Base-by-base conservation (phyloP, 805 yeast species). In the Candida montana region DNA sequence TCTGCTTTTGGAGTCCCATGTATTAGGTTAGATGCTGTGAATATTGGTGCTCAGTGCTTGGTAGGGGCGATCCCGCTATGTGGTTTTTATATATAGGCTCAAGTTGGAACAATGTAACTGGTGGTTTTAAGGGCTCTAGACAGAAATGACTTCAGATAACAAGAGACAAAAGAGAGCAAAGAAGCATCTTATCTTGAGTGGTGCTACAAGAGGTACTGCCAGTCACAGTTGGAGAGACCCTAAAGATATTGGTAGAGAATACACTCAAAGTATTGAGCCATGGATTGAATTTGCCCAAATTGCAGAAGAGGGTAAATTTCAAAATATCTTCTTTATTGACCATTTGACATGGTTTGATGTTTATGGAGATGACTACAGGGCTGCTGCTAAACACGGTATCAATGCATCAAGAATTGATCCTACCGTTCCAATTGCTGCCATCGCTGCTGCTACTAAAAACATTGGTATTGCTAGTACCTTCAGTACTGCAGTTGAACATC, bases 401-500 rank as follows among this genome's bases (percentile, higher is more conserved):
- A 50, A 47, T 24, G 57, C 59, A 47, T 67, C 69, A 2, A 57
- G 58, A 2, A 47, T 55, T 33, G 69, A 64, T 32, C 69, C 69
- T 7, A 55, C 62, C 40, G 58, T 63, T 18, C 54, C 58, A 16
- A 57, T 65, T 16, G 47, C 62, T 18, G 58, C 58, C n/a, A 61
- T 69, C 65, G 71, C 72, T 12, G 61, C 63, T 4, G 70, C 61
- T 7, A 70, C 75, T 2, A 50, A 62, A 36, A 61, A 62, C 28
- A 44, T 70, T 21, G 48, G 64, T 7, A 68, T 69, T 48, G 74
- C 70, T 6, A 50, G 68, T 32, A 70, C 75, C 3, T 65, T 65
- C 41, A 59, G 68, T 15, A 69, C 73, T 3, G 62, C 68, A 24
- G 65, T 68, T 45, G 74, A 68, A 17, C 62, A 60, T 17, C 72